Conservation (phyloP, 331 rosid species). For the Telfairia occidentalis region DNA sequence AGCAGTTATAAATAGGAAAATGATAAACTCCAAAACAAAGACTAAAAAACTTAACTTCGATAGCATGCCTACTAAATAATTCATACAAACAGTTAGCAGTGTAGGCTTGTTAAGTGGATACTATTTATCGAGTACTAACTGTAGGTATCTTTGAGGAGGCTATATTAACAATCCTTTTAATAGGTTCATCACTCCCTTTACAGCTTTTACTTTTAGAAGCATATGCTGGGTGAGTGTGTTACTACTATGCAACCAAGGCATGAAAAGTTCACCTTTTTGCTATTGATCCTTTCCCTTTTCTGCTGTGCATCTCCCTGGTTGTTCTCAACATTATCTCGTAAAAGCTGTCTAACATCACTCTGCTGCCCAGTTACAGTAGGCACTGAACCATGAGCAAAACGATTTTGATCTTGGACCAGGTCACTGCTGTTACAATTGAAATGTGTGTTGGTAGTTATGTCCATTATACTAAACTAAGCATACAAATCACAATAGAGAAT, state of each 20-base stretch:
- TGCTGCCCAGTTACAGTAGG: constrained; percentile 19
- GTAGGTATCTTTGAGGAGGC: neutral
- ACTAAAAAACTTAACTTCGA: neutral
- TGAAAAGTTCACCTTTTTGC: constrained; percentile 17
- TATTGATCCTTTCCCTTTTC: constrained; percentile 15
- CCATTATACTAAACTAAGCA: neutral
- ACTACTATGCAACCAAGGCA: neutral
- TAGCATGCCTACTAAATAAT: neutral
- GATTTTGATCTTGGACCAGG: constrained; percentile 24
- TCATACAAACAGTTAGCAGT: neutral
- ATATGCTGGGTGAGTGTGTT: neutral
- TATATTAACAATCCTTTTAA: neutral
- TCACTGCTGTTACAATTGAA: constrained; percentile 19
- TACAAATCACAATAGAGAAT: neutral
- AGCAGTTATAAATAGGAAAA: neutral
- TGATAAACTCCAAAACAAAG: neutral
- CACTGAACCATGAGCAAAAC: constrained; percentile 19
- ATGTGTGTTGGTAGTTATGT: constrained; percentile 4
- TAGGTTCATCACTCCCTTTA: neutral
- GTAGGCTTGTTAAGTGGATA: neutral
- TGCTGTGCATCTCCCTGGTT: constrained; percentile 16
- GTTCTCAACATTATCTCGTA: constrained; percentile 6
- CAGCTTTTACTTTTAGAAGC: neutral
- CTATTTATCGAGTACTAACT: neutral
- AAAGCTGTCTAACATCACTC: constrained; percentile 19